phyloP scores from a whole-genome alignment of 176 grass and related monocot species.

The Musa acuminata region DNA sequence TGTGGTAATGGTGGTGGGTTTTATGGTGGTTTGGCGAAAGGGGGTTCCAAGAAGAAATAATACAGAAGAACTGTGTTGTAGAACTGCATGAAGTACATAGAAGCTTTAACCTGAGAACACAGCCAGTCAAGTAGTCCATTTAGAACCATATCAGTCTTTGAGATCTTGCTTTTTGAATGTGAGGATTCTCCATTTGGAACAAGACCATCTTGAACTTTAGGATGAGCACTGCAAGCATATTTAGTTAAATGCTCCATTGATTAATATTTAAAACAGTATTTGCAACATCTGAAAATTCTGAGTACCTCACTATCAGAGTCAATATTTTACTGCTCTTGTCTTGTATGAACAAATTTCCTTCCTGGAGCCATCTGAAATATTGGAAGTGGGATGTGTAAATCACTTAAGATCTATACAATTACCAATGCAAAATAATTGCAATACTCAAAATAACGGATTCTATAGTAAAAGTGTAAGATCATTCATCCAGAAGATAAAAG shows the following conservation, averaged over 20 bases:
- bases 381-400: background rate
- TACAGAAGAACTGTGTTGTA: background rate
- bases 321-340: constrained; percentile 88
- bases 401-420: background rate
- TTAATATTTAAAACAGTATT: background rate
- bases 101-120: constrained; percentile 74
- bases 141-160: constrained; percentile 60
- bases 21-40: too few relatives aligned
- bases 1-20: too few relatives aligned
- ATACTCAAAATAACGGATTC: background rate
- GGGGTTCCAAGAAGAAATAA: too few relatives aligned
- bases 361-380: constrained; percentile 71
- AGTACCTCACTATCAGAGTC: constrained; percentile 64
- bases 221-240: constrained; percentile 46
- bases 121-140: constrained; percentile 77
- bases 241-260: constrained; percentile 1
- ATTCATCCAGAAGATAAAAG: background rate
- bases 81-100: background rate
- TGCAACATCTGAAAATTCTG: background rate
- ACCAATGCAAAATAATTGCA: background rate
- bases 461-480: background rate
- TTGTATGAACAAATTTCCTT: constrained; percentile 90
- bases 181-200: constrained; percentile 66
- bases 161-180: constrained; percentile 77
- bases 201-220: constrained; percentile 52